Evolutionary conservation across 208 protist genomes (phyloP).

Genomic region (Porcisia hertigi): DNA sequence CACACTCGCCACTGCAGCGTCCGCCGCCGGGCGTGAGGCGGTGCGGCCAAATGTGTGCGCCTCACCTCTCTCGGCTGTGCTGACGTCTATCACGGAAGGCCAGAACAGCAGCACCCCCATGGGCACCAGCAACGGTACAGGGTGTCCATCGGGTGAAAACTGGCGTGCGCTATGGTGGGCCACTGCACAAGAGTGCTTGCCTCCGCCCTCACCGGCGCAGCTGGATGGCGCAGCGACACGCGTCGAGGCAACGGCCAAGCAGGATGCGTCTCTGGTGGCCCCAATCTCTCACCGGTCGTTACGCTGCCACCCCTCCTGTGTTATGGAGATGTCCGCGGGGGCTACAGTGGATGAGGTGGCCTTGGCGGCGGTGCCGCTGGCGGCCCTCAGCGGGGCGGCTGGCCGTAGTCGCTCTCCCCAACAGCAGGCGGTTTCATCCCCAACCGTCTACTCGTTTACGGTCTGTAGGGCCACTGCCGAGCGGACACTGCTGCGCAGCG

Average conservation of each 20-base stretch:
- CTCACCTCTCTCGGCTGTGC: neutral
- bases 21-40: neutral
- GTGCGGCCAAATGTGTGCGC: neutral
- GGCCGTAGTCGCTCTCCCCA: neutral
- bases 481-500: conserved; percentile 13
- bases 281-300: neutral
- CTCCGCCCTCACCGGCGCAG: conserved; percentile 26
- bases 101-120: neutral
- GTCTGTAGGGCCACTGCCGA: conserved; percentile 30
- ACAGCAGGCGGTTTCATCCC: neutral
- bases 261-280: neutral
- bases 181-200: conserved; percentile 11
- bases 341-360: neutral
- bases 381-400: neutral
- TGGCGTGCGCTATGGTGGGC: neutral
- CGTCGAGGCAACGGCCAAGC: neutral
- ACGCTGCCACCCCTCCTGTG: conserved; percentile 7
- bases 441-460: conserved; percentile 5
- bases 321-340: conserved; percentile 8
- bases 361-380: neutral
- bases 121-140: neutral
- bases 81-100: neutral
- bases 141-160: neutral
- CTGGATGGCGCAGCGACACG: conserved; percentile 4
- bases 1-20: neutral